Evolutionary conservation across 2,329 filamentous ascomycete species (phyloP), one percentile per base, ranked within the genome.

Genomic region (Aspergillus fumigatiaffinis): DNA sequence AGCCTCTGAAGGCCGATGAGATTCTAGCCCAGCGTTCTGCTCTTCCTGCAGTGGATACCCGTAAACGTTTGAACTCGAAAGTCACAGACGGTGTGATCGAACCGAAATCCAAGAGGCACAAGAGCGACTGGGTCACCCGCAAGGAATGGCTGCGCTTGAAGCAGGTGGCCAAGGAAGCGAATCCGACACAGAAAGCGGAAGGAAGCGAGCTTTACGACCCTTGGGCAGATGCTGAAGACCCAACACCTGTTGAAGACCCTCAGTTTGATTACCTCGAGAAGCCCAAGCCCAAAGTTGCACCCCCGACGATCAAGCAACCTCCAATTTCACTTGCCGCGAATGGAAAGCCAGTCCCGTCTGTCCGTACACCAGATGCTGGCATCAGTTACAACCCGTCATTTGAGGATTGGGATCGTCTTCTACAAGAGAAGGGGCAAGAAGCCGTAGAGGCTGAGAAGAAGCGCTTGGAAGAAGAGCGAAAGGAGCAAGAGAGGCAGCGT

Each of bases 341-440:
- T 68, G 92, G 92, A 41, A 96, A 93, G 73, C 75, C 83, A 0
- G 80, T 96, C 8, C 89, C 91, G 1, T 87, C 92, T 2, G 89
- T 99, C 0, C 81, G 83, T 60, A 89, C 87, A 68, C 94, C 94
- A 1, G 83, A 86, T 6, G 91, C 88, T 17, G 92, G 91, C 58
- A 91, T 88, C 73, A 96, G 91, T 66, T 99, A 99, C 79, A 99
- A 99, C 72, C 94, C 94, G 0, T 79, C 85, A 5, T 95, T 95
- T 66, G 83, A 86, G 61, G 92, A 96, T 61, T 99, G 95, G 82
- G 88, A 92, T 66, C 82, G 84, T 8, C 84, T 93, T 17, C 78
- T 96, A 48, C 82, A 84, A 21, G 80, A 84, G 46, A 91, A 95
- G 74, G 89, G 91, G 49, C 83, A 87, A 55, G 91, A 90, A 75